Base-by-base conservation (phyloP, 345 rosid species). In the Turritis glabra region DNA sequence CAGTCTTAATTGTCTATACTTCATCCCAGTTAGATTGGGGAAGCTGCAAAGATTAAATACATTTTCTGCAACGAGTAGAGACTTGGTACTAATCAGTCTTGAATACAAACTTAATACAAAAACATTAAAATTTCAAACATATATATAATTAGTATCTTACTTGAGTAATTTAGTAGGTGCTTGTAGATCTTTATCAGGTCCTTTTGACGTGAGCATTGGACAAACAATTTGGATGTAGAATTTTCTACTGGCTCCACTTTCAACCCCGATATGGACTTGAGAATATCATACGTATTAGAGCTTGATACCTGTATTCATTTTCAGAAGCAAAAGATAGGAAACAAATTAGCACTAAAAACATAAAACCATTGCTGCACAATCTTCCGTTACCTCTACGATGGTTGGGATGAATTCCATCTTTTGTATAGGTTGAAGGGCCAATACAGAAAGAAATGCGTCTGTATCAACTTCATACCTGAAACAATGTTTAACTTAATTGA, bases 121-220 rank as follows among this genome's bases (percentile, higher is more conserved):
- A 7, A 53, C 46, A 40, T 37, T 9, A 18, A 9, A 8, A 3
- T n/a, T 35, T 13, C 21, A 69, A 63, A 64, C 64, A 72, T 32
- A 61, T 19, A 67, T n/a, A n/a, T n/a, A n/a, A n/a, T 33, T 23
- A 56, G 48, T 55, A 66, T 65, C 43, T 72, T 91, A 93, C 98
- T 94, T 85, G 77, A 87, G 83, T 90, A 90, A 81, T 94, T 88
- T 67, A 94, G 98, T 82, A 94, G 78, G 86, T 94, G 98, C 61
- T 85, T 83, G 82, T 94, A 94, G 75, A 94, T 94, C 86, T 91
- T 94, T 82, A 91, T 86, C 60, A 94, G 96, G 25, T 90, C 90
- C 65, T 86, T 84, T 78, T 94, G 98, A 64, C 98, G 93, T 76
- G 96, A 94, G 79, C 98, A 94, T 64, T 94, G 98, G 72, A 94